Conservation (phyloP, 306 rosid species). For the Begonia masoniana region DNA sequence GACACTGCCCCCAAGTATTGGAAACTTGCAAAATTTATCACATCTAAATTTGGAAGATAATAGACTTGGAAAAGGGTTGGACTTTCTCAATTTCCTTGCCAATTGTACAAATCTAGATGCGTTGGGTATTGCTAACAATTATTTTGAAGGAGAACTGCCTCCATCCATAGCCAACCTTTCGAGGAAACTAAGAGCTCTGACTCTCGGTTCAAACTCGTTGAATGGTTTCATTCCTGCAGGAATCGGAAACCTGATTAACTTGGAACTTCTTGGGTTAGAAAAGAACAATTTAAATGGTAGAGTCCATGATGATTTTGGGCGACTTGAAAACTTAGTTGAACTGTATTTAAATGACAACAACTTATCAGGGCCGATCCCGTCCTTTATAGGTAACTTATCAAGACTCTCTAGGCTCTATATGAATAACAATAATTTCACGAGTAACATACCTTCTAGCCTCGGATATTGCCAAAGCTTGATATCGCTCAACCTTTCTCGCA, state of each 20-base stretch:
- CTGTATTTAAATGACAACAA: constrained; percentile 8
- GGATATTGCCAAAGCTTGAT: constrained; percentile 17
- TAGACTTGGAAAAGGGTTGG: no score
- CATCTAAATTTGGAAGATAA: no score
- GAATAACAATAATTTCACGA: constrained; percentile 13
- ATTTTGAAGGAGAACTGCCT: no score
- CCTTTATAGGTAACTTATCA: constrained; percentile 23
- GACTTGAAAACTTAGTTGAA: constrained; percentile 2
- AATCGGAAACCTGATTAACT: constrained; percentile 19
- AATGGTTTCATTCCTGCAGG: constrained; percentile 16
- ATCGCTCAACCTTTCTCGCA: constrained; percentile 7
- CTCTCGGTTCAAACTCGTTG: constrained; percentile 8
- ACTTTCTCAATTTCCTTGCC: no score
- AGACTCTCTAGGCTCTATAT: constrained; percentile 3
- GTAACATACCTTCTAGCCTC: constrained; percentile 19
- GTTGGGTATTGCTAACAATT: no score
- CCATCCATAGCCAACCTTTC: constrained; percentile 23
- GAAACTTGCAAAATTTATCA: no score
- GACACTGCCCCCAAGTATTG: no score
- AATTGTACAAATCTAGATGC: no score
- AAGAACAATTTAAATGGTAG: constrained; percentile 5
- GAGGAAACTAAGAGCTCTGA: not conserved
- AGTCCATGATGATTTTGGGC: constrained; percentile 20
- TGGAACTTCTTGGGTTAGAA: constrained; percentile 4
- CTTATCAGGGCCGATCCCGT: constrained; percentile 17